Conservation (phyloP, 139 green algal species). For the Coelastrella sp. region DNA sequence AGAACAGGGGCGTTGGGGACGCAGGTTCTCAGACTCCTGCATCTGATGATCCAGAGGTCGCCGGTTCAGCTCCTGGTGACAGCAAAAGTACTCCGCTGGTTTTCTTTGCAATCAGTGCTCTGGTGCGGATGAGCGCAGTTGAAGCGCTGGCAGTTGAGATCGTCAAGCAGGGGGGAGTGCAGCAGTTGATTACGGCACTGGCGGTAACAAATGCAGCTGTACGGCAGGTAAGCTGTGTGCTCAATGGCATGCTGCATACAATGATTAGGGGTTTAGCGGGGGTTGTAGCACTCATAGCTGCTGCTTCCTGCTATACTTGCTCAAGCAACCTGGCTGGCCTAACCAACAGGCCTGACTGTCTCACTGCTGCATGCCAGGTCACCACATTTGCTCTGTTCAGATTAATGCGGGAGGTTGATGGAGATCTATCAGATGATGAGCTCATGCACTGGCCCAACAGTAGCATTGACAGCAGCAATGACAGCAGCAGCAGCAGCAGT, state of each 20-base stretch:
- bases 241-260: no score
- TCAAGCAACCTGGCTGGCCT: no score
- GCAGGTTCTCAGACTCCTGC: not conserved
- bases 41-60: not conserved
- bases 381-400: constrained; percentile 40
- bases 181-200: constrained; percentile 1
- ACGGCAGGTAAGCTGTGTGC: constrained; percentile 29
- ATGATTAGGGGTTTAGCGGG: no score
- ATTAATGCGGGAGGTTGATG: constrained; percentile 15
- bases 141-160: not conserved
- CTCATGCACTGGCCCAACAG: constrained; percentile 8
- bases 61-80: not conserved
- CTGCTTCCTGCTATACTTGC: no score
- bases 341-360: not conserved
- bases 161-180: not conserved
- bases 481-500: not conserved
- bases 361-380: not conserved
- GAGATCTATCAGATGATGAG: constrained; percentile 32
- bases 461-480: constrained; percentile 36
- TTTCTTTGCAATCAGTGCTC: constrained; percentile 38
- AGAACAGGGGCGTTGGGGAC: not conserved
- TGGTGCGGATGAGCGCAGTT: constrained; percentile 21
- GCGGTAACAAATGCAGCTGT: not conserved
- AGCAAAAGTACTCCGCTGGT: constrained; percentile 21
- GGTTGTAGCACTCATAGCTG: no score